Base-by-base conservation (phyloP, 2,329 filamentous ascomycete species). In the Penicillium polonicum region DNA sequence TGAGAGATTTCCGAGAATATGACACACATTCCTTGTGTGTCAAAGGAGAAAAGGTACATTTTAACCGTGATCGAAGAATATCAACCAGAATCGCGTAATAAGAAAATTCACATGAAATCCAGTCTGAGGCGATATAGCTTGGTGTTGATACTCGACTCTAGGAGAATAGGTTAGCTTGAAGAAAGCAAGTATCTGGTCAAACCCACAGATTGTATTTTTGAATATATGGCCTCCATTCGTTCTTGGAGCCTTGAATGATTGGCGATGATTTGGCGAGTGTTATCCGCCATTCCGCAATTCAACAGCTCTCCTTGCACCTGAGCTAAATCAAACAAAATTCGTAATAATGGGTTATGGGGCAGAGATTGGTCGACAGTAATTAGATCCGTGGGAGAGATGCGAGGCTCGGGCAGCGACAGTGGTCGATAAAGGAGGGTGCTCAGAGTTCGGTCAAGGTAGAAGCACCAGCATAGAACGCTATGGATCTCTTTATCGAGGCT, bases 41-140 rank as follows among this genome's bases (percentile, higher is more conserved):
- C 25, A 62, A 29, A 2, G 65, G 66, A 15, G 59, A 65, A 33
- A 63, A 63, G 1, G 55, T 45, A 39, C 51, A 59, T 44, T 56
- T 61, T n/a, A 69, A 42, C 1, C 63, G 61, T 5, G 68, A 67
- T 31, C 68, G 64, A 19, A 65, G 60, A 36, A 69, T 60, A n/a
- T 69, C 67, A 5, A 68, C 66, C 7, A 66, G 55, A 33, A 70
- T 68, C 1, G 67, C 61, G 41, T 64, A 66, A 49, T 64, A 68
- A 39, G 60, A 63, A 36, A 70, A 70, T 15, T 69, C 68, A 2
- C 49, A 53, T 13, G 64, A 55, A 17, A 64, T 41, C 66, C 66
- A 69, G 29, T 68, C 63, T 13, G 46, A 55, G 13, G 46, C 44
- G 10, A 67, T 39, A 9, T 56, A 29, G 4, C 60, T 43, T 4